Evolutionary conservation across 2,329 filamentous ascomycete species (phyloP), one percentile per base, ranked within the genome.

Genomic region (Sporothrix inflata): DNA sequence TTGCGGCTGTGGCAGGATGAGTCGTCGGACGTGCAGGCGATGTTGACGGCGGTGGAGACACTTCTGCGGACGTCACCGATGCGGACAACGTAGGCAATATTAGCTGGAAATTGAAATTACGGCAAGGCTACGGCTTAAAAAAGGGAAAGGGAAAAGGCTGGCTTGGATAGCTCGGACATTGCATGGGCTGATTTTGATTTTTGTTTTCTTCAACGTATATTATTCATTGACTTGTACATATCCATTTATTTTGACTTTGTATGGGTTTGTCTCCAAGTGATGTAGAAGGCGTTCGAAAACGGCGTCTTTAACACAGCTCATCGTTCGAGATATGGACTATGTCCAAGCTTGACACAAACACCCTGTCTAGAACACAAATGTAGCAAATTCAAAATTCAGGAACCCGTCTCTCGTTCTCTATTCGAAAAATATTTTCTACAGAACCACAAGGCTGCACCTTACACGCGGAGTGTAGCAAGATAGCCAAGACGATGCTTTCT

Each of bases 1-100:
- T 42, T 70, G 51, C 53, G 19, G 51, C 55, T 70, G n/a, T 70
- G 69, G 69, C 69, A 63, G 14, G 69, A 24, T 45, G 69, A 70
- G 57, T 70, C 69, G 45, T 63, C 69, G 40, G 69, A 70, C 40
- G 69, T 70, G 40, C 42, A 19, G 42, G 69, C 27, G 12, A 70
- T 70, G 69, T n/a, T 70, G 57, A 24, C 24, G 16, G 69, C 30
- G 11, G 69, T 70, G 40, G 69, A 70, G 38, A 19, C 69, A 6
- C 38, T 70, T 16, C 6, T 70, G 40, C 4, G 38, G n/a, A 70
- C 53, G 19, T 61, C 49, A 19, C 68, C 68, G n/a, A 65, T 45
- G 60, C 38, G 60, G 38, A 63, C 34, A 2, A 34, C 11, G 12
- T 40, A 8, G 7, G 19, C 1, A 5, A 8, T 6, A 34, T 34